Base-by-base conservation (phyloP, 768 basidiomycete species). In the Calocybe indica region DNA sequence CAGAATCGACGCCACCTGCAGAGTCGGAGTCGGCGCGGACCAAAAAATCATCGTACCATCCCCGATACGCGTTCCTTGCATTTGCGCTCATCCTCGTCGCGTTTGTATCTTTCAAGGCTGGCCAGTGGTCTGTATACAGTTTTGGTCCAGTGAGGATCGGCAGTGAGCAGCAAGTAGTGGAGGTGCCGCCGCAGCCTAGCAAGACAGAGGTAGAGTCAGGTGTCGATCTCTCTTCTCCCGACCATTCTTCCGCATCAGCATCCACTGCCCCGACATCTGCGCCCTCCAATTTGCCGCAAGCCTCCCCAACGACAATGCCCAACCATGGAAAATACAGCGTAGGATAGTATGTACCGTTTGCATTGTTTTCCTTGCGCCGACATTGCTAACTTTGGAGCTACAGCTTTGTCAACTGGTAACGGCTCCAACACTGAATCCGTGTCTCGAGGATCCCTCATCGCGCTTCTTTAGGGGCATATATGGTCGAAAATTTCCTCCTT, bases 401-500 rank as follows among this genome's bases (percentile, higher is more conserved):
- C 52, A 88, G 87, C 56, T 88, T 87, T 54, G 85, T 87, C 2
- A 89, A 89, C 57, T 90, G 87, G 86, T 86, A 56, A 59, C 15
- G 6, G 14, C 22, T 36, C 41, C 50, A 36, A 13, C 13, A 15
- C 32, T 29, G 31, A 3, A 14, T 36, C 22, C 8, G 14, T 47
- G 40, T 22, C 31, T 8, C 22, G 14, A 46, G 14, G 13, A 10
- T 51, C 13, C 14, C 50, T 45, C 40, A 47, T 32, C 51, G 11
- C 40, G 22, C 35, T 15, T 43, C 34, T 48, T 39, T 53, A 87
- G 92, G 93, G 94, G 92, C 5, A 97, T 98, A 33, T 98, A 98
- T 61, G 96, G 82, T 28, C 78, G 94, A 50, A 94, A 92, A 65
- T 99, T 79, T 63, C 88, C 86, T 33, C 95, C 95, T 1, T 83